A percentile compares a stretch with the other conserved stretches of the same genome.
These are phyloP conservation scores for Blastocystis hominis DNA, from an alignment of 352 stramenopile genomes.

Conservation along the genomic window DNA sequence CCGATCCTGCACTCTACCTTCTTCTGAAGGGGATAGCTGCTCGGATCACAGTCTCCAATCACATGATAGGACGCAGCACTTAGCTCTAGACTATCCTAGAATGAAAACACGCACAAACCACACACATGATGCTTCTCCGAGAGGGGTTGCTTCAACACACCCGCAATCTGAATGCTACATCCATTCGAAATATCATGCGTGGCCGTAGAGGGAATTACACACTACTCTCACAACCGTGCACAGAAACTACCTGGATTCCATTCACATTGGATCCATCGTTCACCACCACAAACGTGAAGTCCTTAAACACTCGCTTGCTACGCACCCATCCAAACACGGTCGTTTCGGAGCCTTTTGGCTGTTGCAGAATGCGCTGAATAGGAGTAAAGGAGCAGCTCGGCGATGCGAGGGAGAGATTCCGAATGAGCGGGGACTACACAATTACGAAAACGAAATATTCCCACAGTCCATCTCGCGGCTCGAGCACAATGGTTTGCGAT, in stretches of 20 bases:
- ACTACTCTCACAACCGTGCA: constrained; percentile 61
- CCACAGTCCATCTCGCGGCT: not conserved
- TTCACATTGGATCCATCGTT: constrained; percentile 82
- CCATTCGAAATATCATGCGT: not conserved
- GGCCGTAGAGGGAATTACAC: not conserved
- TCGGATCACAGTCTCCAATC: not conserved
- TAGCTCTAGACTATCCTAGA: constrained; percentile 41
- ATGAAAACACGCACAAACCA: not conserved
- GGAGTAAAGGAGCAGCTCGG: not conserved
- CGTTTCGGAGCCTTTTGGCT: constrained; percentile 74
- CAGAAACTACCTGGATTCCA: constrained; percentile 76
- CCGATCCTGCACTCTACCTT: constrained; percentile 69
- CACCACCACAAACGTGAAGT: constrained; percentile 83
- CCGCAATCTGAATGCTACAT: not conserved
- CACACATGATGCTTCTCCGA: constrained; percentile 4
- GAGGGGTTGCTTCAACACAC: not conserved
- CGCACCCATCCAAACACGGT: constrained; percentile 84
- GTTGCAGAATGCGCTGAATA: constrained; percentile 65
- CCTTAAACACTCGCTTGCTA: constrained; percentile 76
- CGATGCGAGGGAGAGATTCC: not conserved
- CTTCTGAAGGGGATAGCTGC: constrained; percentile 70
- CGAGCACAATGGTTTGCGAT: not conserved
- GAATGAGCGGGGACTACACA: not conserved
- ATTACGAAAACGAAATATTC: not conserved
- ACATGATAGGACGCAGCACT: constrained; percentile 5